Conservation (phyloP, 1,139 yeast genomes). For the Hyphopichia buzzinii region DNA sequence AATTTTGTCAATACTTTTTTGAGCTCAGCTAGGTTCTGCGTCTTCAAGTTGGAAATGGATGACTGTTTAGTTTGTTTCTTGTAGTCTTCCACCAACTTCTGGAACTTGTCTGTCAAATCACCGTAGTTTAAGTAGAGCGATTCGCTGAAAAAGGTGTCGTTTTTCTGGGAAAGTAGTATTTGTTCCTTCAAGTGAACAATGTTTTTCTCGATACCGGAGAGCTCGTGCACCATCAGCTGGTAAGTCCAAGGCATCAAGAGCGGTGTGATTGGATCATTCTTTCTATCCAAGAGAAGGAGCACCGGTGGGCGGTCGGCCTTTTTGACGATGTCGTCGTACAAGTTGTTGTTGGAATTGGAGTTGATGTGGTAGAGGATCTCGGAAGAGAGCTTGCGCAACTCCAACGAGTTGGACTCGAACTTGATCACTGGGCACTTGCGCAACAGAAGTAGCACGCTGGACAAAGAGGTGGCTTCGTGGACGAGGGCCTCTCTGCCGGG, state of each 20-base stretch:
- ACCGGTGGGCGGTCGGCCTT: constrained; percentile 68
- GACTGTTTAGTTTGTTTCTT: constrained; percentile 73
- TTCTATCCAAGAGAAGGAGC: constrained; percentile 76
- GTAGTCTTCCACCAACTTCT: constrained; percentile 79
- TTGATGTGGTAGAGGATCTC: constrained; percentile 62
- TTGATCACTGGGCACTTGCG: constrained; percentile 76
- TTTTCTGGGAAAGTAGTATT: constrained; percentile 34
- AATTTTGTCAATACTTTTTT: constrained; percentile 86
- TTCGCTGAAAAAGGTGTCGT: constrained; percentile 74
- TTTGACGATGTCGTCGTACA: constrained; percentile 64
- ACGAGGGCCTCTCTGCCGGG: constrained; percentile 22
- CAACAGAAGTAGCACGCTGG: constrained; percentile 69
- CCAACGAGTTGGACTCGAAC: constrained; percentile 69
- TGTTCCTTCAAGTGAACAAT: constrained; percentile 60
- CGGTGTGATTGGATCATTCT: constrained; percentile 91
- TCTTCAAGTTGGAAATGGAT: constrained; percentile 54
- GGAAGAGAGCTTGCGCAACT: constrained; percentile 61
- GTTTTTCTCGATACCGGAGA: constrained; percentile 77
- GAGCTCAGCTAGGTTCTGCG: constrained; percentile 80
- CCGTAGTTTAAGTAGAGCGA: constrained; percentile 91
- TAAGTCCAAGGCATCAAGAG: constrained; percentile 94
- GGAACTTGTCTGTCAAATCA: constrained; percentile 86
- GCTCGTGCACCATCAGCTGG: constrained; percentile 96
- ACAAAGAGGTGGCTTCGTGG: constrained; percentile 52
- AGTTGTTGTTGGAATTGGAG: constrained; percentile 52